phyloP scores from a whole-genome alignment of 179 eudicot species.

The Actinidia arguta region DNA sequence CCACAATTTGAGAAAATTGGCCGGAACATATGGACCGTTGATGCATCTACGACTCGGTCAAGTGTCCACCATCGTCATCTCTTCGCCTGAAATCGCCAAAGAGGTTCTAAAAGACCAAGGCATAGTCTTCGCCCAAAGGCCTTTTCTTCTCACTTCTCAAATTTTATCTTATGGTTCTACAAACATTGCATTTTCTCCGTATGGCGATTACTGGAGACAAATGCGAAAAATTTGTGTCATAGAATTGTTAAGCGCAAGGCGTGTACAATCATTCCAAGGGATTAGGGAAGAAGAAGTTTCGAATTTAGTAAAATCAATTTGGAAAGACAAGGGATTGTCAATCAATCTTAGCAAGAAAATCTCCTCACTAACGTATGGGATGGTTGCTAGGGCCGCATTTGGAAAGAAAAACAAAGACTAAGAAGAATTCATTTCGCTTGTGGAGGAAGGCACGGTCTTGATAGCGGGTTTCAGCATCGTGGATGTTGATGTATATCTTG shows the following conservation, averaged over 20 bases:
- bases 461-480: background rate
- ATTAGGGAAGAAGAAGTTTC: slow-evolving; percentile 24
- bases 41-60: slow-evolving; percentile 16
- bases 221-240: slow-evolving; percentile 12
- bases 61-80: background rate
- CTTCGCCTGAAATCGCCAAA: slow-evolving; percentile 14
- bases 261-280: background rate
- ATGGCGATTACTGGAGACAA: slow-evolving; percentile 23
- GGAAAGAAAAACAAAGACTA: slow-evolving; percentile 4
- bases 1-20: background rate
- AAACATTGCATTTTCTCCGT: slow-evolving; percentile 1
- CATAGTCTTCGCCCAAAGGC: slow-evolving; percentile 16
- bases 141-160: slow-evolving; percentile 1
- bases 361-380: slow-evolving; percentile 13
- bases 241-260: slow-evolving; percentile 14
- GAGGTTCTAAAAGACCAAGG: slow-evolving; percentile 16
- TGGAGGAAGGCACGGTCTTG: background rate
- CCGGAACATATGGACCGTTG: slow-evolving; percentile 10
- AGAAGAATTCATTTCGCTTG: background rate
- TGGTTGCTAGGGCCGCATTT: background rate
- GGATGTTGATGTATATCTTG: no score
- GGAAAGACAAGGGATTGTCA: background rate
- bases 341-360: slow-evolving; percentile 3
- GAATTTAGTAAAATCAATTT: background rate
- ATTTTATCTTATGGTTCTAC: slow-evolving; percentile 7